These are phyloP conservation scores for Kodamaea fungicola DNA, from an alignment of 1,139 yeast species.

Conservation along the genomic window DNA sequence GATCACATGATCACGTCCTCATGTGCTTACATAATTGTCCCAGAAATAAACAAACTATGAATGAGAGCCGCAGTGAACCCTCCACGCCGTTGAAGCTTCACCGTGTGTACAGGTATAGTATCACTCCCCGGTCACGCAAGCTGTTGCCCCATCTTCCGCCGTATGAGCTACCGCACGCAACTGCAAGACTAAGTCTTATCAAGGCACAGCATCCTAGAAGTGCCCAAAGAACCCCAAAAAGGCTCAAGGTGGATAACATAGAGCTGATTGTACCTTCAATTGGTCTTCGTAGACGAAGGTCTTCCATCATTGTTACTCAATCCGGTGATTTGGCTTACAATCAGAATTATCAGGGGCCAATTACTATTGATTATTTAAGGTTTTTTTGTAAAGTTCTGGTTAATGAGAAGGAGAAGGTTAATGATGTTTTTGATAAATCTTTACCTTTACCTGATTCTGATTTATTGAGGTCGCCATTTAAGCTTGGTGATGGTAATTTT, in stretches of 20 bases:
- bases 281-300: constrained; percentile 21
- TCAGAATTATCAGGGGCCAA: constrained; percentile 35
- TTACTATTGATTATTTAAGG: constrained; percentile 37
- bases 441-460: constrained; percentile 22
- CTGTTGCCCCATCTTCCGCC: constrained; percentile 23
- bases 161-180: constrained; percentile 22
- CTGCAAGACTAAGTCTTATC: constrained; percentile 15
- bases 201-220: neutral
- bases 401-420: constrained; percentile 16
- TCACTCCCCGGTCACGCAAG: constrained; percentile 4
- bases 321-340: constrained; percentile 25
- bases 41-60: constrained; percentile 1
- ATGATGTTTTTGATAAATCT: constrained; percentile 23
- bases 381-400: constrained; percentile 33
- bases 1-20: too few relatives aligned
- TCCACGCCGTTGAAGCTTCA: constrained; percentile 24
- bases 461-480: constrained; percentile 11
- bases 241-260: constrained; percentile 8
- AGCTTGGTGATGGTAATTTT: neutral
- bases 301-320: constrained; percentile 26
- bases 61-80: constrained; percentile 18
- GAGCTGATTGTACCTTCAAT: neutral
- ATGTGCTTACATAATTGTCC: too few relatives aligned
- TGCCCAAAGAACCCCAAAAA: constrained; percentile 11
- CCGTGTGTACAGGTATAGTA: constrained; percentile 1